phyloP scores from a whole-genome alignment of 805 yeast genomes.

The Ogataea ramenticola region DNA sequence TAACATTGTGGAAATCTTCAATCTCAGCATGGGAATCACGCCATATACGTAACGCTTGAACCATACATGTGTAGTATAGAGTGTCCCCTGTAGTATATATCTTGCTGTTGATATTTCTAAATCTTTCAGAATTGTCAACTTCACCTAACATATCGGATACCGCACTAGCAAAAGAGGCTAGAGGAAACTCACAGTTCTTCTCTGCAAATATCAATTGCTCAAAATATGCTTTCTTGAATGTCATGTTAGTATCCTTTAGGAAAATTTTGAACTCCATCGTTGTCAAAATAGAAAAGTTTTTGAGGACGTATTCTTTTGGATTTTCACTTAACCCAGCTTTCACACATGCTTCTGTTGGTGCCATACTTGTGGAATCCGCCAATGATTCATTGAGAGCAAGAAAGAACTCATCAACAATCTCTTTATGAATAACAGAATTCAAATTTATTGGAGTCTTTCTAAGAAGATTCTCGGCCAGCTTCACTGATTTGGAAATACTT shows the following conservation, averaged over 20 bases:
- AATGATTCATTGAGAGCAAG: conserved; percentile 31
- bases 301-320: conserved; percentile 34
- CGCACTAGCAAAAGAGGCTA: conserved; percentile 30
- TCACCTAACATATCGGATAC: conserved; percentile 21
- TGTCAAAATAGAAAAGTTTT: conserved; percentile 40
- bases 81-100: conserved; percentile 42
- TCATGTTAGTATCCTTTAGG: conserved; percentile 46
- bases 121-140: conserved; percentile 10
- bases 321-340: conserved; percentile 41
- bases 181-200: conserved; percentile 42
- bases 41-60: conserved; percentile 57
- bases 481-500: conserved; percentile 20
- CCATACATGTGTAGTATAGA: conserved; percentile 50
- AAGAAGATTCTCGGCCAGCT: conserved; percentile 30
- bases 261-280: conserved; percentile 50
- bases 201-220: conserved; percentile 62
- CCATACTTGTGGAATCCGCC: conserved; percentile 31
- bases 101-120: conserved; percentile 32
- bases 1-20: conserved; percentile 45
- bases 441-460: conserved; percentile 29
- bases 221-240: conserved; percentile 54
- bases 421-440: conserved; percentile 31
- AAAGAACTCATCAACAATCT: conserved; percentile 33
- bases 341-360: conserved; percentile 35
- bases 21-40: conserved; percentile 47